These are phyloP conservation scores for Limnomonas spitsbergensis DNA, from an alignment of 139 green algal genomes.

Conservation along the genomic window DNA sequence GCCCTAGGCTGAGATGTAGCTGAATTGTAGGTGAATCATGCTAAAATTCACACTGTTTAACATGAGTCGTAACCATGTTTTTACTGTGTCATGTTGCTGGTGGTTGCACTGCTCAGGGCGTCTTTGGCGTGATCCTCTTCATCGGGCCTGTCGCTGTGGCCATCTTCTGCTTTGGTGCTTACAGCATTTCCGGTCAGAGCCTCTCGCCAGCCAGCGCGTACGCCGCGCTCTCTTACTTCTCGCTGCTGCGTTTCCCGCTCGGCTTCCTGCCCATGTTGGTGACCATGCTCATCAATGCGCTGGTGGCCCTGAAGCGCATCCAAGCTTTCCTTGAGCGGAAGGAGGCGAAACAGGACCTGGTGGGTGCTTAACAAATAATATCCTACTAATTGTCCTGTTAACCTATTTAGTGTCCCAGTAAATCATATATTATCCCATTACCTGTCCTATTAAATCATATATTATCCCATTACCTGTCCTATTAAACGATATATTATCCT, in stretches of 20 bases:
- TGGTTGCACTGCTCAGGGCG: too few relatives aligned
- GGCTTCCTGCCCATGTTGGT: conserved; percentile 80
- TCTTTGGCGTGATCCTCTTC: conserved; percentile 78
- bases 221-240: conserved; percentile 86
- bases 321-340: conserved; percentile 41
- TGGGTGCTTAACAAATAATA: conserved; percentile 13
- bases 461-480: too few relatives aligned
- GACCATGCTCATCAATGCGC: conserved; percentile 53
- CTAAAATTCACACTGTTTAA: too few relatives aligned
- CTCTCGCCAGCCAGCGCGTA: conserved; percentile 51
- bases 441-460: too few relatives aligned
- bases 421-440: too few relatives aligned
- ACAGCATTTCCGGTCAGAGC: conserved; percentile 55
- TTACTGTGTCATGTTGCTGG: too few relatives aligned
- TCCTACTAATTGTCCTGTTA: too few relatives aligned
- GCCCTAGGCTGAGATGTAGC: too few relatives aligned
- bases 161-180: conserved; percentile 79
- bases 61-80: too few relatives aligned
- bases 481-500: too few relatives aligned
- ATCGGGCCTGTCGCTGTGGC: conserved; percentile 70
- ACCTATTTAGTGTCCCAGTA: too few relatives aligned
- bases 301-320: conserved; percentile 61
- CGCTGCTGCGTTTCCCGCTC: conserved; percentile 90
- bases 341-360: conserved; percentile 28
- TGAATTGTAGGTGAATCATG: too few relatives aligned